Conservation (phyloP, 192 early-diverging fungal genomes). For the Coemansia furcata region DNA sequence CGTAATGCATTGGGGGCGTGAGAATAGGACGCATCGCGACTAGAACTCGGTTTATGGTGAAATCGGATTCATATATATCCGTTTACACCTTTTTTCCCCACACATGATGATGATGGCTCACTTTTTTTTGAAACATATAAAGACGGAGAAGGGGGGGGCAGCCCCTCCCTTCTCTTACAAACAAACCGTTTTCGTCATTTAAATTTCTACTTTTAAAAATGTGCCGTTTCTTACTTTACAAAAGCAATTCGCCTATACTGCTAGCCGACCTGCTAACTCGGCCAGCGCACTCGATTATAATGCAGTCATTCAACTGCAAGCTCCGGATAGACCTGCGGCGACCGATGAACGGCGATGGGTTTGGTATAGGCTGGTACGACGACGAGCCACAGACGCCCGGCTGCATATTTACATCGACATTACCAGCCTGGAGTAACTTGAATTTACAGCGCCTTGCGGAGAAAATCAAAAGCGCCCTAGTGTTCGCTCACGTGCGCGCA, state of each 20-base stretch:
- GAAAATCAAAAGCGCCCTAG: constrained; percentile 68
- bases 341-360: constrained; percentile 78
- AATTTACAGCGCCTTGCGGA: constrained; percentile 74
- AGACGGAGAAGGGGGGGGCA: neutral
- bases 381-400: constrained; percentile 60
- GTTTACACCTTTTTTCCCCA: neutral
- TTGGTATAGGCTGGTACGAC: constrained; percentile 75
- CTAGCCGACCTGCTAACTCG: constrained; percentile 71
- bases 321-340: constrained; percentile 62
- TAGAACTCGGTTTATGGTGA: neutral
- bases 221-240: constrained; percentile 76
- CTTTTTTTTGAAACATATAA: neutral
- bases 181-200: neutral
- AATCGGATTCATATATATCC: neutral
- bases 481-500: constrained; percentile 80
- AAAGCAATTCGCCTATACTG: constrained; percentile 71
- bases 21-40: neutral
- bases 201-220: constrained; percentile 20
- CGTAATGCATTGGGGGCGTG: neutral
- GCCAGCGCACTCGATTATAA: constrained; percentile 77
- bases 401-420: constrained; percentile 79
- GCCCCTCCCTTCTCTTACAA: neutral
- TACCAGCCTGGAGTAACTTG: constrained; percentile 79
- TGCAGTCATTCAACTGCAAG: constrained; percentile 75
- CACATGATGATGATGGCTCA: neutral